phyloP scores from a whole-genome alignment of 257 asterid species.

The Solanum pinnatisectum region DNA sequence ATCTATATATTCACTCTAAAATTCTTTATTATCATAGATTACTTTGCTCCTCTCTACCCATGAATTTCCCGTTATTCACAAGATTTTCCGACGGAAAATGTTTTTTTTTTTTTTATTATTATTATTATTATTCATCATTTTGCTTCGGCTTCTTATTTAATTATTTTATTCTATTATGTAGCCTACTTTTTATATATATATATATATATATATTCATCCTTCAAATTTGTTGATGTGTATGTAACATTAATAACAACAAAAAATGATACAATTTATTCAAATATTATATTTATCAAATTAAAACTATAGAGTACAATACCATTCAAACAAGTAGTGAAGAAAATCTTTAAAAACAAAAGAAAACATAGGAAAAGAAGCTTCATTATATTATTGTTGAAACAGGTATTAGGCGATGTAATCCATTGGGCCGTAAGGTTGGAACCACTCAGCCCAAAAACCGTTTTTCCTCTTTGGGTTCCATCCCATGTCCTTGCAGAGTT shows the following conservation, averaged over 20 bases:
- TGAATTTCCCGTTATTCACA: not conserved
- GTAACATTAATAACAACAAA: not conserved
- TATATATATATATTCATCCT: not conserved
- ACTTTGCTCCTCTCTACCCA: no score
- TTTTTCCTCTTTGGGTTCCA: slow-evolving; percentile 32
- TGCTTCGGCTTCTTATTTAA: not conserved
- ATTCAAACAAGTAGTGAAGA: not conserved
- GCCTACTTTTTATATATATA: no score
- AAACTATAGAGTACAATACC: not conserved
- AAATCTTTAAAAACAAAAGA: no score
- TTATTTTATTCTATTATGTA: no score
- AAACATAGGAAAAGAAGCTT: no score
- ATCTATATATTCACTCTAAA: no score
- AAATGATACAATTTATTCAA: no score
- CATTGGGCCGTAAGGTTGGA: slow-evolving; percentile 38
- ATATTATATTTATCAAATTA: not conserved
- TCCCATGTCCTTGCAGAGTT: slow-evolving; percentile 48
- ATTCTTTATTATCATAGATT: no score
- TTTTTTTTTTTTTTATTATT: no score
- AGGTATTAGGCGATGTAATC: slow-evolving; percentile 13
- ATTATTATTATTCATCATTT: not conserved
- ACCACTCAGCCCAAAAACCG: slow-evolving; percentile 26
- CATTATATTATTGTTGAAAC: not conserved
- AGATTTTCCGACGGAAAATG: no score
- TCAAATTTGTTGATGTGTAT: not conserved